Conservation (phyloP, 176 grass and related monocot genomes). For the Juncus effusus region DNA sequence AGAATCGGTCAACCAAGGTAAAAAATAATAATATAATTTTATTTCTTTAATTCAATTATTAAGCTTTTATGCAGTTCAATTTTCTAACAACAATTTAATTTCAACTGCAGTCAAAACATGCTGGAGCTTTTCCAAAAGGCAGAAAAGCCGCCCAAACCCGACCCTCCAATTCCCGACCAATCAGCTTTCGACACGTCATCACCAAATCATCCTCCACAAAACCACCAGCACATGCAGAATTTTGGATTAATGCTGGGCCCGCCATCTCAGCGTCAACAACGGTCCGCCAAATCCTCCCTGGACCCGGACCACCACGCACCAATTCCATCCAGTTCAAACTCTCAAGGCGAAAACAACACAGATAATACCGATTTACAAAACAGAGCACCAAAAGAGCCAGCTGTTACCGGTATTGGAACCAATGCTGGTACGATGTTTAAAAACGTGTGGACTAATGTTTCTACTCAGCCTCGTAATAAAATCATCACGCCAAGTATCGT, state of each 20-base stretch:
- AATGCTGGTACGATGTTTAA: constrained; percentile 67
- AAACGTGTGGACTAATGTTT: constrained; percentile 93
- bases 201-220: constrained; percentile 41
- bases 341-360: constrained; percentile 15
- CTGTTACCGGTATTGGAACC: constrained; percentile 35
- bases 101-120: constrained; percentile 89
- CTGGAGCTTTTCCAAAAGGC: constrained; percentile 89
- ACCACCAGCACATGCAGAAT: constrained; percentile 48
- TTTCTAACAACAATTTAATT: constrained; percentile 21
- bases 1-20: constrained; percentile 77
- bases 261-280: constrained; percentile 58
- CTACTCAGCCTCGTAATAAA: constrained; percentile 55
- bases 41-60: no score
- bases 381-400: constrained; percentile 8
- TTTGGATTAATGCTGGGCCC: constrained; percentile 72
- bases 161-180: constrained; percentile 36
- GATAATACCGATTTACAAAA: not conserved
- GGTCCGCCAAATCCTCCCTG: constrained; percentile 34
- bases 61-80: no score
- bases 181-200: constrained; percentile 36
- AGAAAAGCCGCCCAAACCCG: constrained; percentile 60
- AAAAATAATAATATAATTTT: no score
- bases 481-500: constrained; percentile 74
- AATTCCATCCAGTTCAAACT: constrained; percentile 31
- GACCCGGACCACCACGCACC: constrained; percentile 41